These are phyloP conservation scores for Cinnamomum chago DNA, from an alignment of 164 flowering plant species.

Conservation along the genomic window DNA sequence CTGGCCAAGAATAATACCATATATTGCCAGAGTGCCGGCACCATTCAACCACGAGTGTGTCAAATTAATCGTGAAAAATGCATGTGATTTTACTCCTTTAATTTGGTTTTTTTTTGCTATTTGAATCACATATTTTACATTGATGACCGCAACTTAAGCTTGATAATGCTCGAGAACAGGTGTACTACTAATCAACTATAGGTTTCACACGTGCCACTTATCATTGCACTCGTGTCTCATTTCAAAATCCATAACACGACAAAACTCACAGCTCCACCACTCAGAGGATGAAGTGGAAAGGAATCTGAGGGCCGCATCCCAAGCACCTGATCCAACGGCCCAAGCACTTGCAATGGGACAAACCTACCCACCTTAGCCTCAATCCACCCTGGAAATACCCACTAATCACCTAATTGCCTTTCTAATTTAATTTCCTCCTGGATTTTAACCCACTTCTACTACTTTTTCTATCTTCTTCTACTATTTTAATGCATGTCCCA, in stretches of 20 bases:
- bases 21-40: no score
- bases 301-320: constrained; percentile 14
- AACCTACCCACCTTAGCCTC: neutral
- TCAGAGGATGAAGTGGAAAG: constrained; percentile 5
- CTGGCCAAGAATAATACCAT: no score
- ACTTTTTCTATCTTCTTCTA: neutral
- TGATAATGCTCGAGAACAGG: no score
- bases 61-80: no score
- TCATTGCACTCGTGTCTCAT: constrained; percentile 8
- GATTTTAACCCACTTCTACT: neutral
- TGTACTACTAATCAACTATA: neutral
- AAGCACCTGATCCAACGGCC: constrained; percentile 12
- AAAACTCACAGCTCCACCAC: neutral
- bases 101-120: no score
- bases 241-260: constrained; percentile 1
- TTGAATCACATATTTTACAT: no score
- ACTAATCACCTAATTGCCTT: neutral
- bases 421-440: neutral
- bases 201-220: constrained; percentile 1
- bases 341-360: neutral
- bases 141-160: no score
- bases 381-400: neutral
- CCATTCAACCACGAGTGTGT: no score
- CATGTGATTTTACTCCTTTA: no score
- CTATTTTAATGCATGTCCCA: neutral